Base-by-base conservation (phyloP, 257 asterid species). In the Catharanthus roseus region DNA sequence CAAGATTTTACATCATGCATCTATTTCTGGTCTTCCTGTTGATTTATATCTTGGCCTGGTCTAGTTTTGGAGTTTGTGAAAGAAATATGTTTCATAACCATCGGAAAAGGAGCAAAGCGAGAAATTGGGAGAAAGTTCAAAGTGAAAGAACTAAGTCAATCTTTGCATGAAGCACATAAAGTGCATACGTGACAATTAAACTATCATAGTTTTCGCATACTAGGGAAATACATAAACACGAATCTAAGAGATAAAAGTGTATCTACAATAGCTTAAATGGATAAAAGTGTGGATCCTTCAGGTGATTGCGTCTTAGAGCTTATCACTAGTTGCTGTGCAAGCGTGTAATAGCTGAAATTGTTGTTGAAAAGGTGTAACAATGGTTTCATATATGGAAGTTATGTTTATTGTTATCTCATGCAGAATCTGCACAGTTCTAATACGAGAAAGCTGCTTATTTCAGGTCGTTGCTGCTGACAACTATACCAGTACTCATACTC, bases 381-480 rank as follows among this genome's bases (percentile, higher is more conserved):
- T 34, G 51, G 51, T 6, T 34, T 11, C 24, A 36, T 7, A 34
- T 36, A 19, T 6, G 49, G 29, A 19, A 62, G 16, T 39, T 53
- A n/a, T n/a, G n/a, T n/a, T n/a, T n/a, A n/a, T n/a, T n/a, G n/a
- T n/a, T n/a, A n/a, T n/a, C n/a, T n/a, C n/a, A n/a, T n/a, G n/a
- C n/a, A n/a, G n/a, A n/a, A n/a, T n/a, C n/a, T n/a, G n/a, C n/a
- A 19, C 8, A 18, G 5, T 21, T 26, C 33, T 45, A 36, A 28
- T 29, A 21, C 21, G 3, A 6, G 15, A 18, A 26, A 41, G 49
- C 5, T 36, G 18, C 26, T 23, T 29, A 64, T 73, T 77, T 51
- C 91, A 90, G 98, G 97, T 77, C 92, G 9, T 80, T 92, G 72
- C 86, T 92, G 77, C 87, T 92, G 61, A 76, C 77, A 18, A 92